Conservation (phyloP, 2,329 filamentous ascomycete species). For the Penicillium concentricum region DNA sequence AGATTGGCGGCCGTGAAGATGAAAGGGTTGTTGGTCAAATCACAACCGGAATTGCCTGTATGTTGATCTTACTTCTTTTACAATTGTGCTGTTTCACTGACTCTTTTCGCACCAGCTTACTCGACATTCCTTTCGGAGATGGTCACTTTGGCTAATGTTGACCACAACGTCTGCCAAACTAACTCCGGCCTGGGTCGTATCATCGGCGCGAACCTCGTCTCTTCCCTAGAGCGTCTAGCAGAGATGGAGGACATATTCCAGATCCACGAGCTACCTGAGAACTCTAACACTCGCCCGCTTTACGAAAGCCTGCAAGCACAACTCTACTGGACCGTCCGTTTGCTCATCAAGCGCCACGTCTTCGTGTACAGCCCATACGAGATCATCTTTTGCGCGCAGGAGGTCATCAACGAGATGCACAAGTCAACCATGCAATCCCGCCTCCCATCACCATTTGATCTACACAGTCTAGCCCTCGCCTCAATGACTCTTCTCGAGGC, state of each 20-base stretch:
- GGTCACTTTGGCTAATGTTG: conserved; percentile 33
- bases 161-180: conserved; percentile 37
- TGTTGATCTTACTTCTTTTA: conserved; percentile 17
- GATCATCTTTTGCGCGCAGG: conserved; percentile 41
- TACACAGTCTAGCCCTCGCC: conserved; percentile 42
- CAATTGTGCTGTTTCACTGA: conserved; percentile 1
- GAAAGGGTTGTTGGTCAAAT: conserved; percentile 38
- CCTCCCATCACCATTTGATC: conserved; percentile 40
- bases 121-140: conserved; percentile 40
- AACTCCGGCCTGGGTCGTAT: conserved; percentile 38
- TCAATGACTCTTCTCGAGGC: conserved; percentile 45
- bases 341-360: conserved; percentile 45
- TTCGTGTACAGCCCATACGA: conserved; percentile 44
- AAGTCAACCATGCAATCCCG: conserved; percentile 33
- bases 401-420: conserved; percentile 42
- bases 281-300: conserved; percentile 26
- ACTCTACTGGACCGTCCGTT: conserved; percentile 43
- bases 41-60: conserved; percentile 40
- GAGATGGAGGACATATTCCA: conserved; percentile 37
- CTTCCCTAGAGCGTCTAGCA: conserved; percentile 39
- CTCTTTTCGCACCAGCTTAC: conserved; percentile 27
- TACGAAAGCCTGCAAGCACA: conserved; percentile 41
- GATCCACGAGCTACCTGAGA: conserved; percentile 27
- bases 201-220: conserved; percentile 36
- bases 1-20: conserved; percentile 41